Evolutionary conservation across 2,329 filamentous ascomycete genomes (phyloP).

Genomic region (Colletotrichum siamense): DNA sequence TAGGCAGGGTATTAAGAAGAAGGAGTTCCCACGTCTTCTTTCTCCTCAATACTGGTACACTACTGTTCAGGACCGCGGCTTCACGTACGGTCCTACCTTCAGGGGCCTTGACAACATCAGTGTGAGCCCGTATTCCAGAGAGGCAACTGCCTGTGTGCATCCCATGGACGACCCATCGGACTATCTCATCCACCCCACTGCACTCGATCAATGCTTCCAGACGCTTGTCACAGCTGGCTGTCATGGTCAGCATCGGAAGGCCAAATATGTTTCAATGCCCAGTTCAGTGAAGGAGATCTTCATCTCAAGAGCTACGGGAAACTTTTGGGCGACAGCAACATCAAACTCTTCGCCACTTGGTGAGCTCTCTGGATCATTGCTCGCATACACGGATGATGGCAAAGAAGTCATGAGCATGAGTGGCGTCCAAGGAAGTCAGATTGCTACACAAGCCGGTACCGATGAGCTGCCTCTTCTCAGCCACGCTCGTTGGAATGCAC

Average conservation of each 20-base stretch:
- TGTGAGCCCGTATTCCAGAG: constrained; percentile 16
- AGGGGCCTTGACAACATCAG: constrained; percentile 28
- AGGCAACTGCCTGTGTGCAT: constrained; percentile 23
- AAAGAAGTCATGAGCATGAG: neutral
- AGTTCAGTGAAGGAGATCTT: neutral
- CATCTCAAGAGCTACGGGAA: neutral
- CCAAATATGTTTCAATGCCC: neutral
- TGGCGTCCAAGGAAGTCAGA: neutral
- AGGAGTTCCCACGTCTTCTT: neutral
- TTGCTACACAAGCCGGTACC: neutral
- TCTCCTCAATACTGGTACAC: constrained; percentile 28
- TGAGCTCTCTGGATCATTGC: neutral
- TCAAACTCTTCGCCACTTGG: neutral
- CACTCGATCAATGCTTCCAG: constrained; percentile 40
- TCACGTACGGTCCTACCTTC: constrained; percentile 36
- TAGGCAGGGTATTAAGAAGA: constrained; percentile 22
- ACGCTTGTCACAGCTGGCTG: constrained; percentile 27
- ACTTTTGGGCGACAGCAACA: neutral
- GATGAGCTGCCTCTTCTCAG: neutral
- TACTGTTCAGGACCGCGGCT: constrained; percentile 27
- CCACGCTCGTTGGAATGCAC: neutral
- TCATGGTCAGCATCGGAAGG: neutral
- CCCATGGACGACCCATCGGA: neutral
- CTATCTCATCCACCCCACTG: constrained; percentile 42
- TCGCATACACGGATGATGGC: neutral